Evolutionary conservation across 257 asterid species (phyloP).

Genomic region (Ballota nigra): DNA sequence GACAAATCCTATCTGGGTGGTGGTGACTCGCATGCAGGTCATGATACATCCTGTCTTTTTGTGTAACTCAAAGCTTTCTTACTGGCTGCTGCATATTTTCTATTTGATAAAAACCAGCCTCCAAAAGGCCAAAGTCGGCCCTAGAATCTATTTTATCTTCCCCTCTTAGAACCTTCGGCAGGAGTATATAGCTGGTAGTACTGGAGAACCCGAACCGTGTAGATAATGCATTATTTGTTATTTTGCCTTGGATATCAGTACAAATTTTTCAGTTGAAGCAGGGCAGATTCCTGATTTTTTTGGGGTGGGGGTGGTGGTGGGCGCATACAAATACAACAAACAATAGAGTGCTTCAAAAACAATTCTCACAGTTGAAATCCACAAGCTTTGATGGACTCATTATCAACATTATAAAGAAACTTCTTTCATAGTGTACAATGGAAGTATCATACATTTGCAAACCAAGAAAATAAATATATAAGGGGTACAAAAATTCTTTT

Average conservation of each 20-base stretch:
- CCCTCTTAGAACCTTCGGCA: not conserved
- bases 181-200: not conserved
- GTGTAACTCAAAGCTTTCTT: constrained; percentile 2
- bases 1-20: constrained; percentile 96
- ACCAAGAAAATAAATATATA: not conserved
- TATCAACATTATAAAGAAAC: not conserved
- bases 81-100: not conserved
- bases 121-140: not conserved
- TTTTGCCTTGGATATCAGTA: not conserved
- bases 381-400: not conserved
- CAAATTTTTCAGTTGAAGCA: not conserved
- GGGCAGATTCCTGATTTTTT: not conserved
- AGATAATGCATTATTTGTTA: not conserved
- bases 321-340: too few species aligned
- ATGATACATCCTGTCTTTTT: constrained; percentile 10
- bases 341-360: too few species aligned
- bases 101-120: not conserved
- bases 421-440: not conserved
- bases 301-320: too few species aligned
- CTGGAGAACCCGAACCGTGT: not conserved
- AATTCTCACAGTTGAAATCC: not conserved
- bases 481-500: not conserved
- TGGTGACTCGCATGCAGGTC: constrained; percentile 99
- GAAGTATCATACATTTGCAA: not conserved
- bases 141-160: constrained; percentile 8